A percentile compares a stretch with the other conserved stretches of the same genome.
Conservation (phyloP, 306 rosid genomes). For the Medicago lupulina region DNA sequence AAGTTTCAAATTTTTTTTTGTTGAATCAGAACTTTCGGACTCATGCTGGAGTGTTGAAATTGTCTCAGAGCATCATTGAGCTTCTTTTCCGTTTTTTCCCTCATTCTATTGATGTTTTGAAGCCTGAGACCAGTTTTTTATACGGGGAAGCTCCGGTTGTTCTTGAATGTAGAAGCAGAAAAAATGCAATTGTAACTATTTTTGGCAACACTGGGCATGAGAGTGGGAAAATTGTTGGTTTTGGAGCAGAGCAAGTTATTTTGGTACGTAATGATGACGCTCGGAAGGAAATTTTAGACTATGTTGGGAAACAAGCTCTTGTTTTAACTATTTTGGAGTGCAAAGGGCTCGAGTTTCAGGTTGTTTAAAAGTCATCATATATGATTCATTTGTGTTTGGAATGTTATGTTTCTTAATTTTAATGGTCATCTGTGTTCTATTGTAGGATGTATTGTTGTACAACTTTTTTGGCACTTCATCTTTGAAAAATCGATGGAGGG, state of each 20-base stretch:
- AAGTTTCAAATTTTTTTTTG: slow-evolving; percentile 53
- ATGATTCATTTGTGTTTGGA: not conserved
- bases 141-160: slow-evolving; percentile 72
- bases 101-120: slow-evolving; percentile 60
- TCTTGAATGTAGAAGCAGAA: slow-evolving; percentile 56
- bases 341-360: slow-evolving; percentile 92
- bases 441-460: slow-evolving; percentile 74
- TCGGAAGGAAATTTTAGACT: slow-evolving; percentile 49
- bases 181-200: slow-evolving; percentile 67
- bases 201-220: slow-evolving; percentile 62
- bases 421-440: not conserved
- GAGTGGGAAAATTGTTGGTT: slow-evolving; percentile 61
- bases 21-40: slow-evolving; percentile 78
- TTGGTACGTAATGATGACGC: slow-evolving; percentile 73
- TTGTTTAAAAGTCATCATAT: slow-evolving; percentile 6
- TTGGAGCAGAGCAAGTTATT: slow-evolving; percentile 86
- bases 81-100: slow-evolving; percentile 73
- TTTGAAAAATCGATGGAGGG: slow-evolving; percentile 67
- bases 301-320: slow-evolving; percentile 79
- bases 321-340: slow-evolving; percentile 75
- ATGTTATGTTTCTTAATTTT: not conserved
- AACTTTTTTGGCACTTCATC: slow-evolving; percentile 76
- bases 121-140: slow-evolving; percentile 75
- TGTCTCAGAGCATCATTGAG: slow-evolving; percentile 73
- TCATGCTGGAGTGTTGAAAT: slow-evolving; percentile 68